A percentile compares a stretch with the other conserved stretches of the same genome.
phyloP scores from a whole-genome alignment of 1,284 basidiomycete species.

The Cryptococcus sp. region DNA sequence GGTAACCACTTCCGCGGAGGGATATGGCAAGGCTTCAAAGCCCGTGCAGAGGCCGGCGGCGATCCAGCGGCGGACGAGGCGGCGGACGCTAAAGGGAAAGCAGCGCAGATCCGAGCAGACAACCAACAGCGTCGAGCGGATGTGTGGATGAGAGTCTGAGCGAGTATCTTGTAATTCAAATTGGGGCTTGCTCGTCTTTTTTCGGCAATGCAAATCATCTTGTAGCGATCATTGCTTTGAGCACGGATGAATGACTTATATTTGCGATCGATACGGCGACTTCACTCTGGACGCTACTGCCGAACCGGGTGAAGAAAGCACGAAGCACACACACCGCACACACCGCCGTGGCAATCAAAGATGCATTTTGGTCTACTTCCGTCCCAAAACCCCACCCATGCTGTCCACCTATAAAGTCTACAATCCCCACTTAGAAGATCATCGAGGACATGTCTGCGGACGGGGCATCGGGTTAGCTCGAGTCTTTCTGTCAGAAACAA shows the following conservation, averaged over 20 bases:
- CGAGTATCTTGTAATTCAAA: too few relatives aligned
- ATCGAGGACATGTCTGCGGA: slow-evolving; percentile 48
- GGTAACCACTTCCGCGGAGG: slow-evolving; percentile 41
- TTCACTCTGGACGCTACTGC: too few relatives aligned
- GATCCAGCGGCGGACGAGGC: slow-evolving; percentile 43
- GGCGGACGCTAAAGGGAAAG: slow-evolving; percentile 30
- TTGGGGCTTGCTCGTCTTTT: too few relatives aligned
- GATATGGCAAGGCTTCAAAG: slow-evolving; percentile 35
- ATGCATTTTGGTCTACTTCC: slow-evolving; percentile 1
- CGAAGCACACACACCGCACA: not conserved
- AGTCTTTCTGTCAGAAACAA: not conserved
- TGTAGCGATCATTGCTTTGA: too few relatives aligned
- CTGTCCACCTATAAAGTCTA: not conserved
- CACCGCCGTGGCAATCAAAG: too few relatives aligned
- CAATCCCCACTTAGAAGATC: slow-evolving; percentile 36
- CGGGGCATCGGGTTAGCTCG: not conserved
- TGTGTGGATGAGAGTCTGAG: slow-evolving; percentile 30
- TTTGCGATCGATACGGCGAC: too few relatives aligned
- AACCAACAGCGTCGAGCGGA: slow-evolving; percentile 26
- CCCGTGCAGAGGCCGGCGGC: slow-evolving; percentile 33
- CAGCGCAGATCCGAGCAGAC: slow-evolving; percentile 20
- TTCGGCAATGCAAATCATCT: too few relatives aligned
- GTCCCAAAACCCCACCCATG: not conserved
- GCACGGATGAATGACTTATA: too few relatives aligned
- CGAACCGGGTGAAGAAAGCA: not conserved